A percentile compares a stretch with the other conserved stretches of the same genome.
phyloP scores from a whole-genome alignment of 805 yeast species.

The Cyberlindnera japonica region DNA sequence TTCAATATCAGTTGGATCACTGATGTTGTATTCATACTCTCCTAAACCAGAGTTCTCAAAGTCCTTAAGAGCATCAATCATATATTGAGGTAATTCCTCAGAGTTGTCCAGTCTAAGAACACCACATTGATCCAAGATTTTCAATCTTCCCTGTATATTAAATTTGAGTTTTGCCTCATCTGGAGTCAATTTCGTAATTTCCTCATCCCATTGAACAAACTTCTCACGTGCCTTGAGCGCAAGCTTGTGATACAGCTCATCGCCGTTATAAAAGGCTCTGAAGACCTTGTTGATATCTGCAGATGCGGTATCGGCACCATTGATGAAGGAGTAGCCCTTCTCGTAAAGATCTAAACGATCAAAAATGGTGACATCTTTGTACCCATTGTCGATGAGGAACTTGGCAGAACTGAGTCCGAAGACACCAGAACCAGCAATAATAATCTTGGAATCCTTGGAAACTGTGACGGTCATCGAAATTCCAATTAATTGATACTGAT shows the following conservation, averaged over 20 bases:
- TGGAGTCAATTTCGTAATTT: slow-evolving; percentile 2
- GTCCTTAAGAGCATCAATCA: slow-evolving; percentile 9
- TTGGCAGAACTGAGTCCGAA: slow-evolving; percentile 47
- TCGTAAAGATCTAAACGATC: slow-evolving; percentile 33
- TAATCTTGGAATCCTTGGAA: slow-evolving; percentile 24
- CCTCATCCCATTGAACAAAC: slow-evolving; percentile 18
- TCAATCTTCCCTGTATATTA: slow-evolving; percentile 12
- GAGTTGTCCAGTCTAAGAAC: slow-evolving; percentile 12
- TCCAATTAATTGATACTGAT: no score
- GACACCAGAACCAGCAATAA: slow-evolving; percentile 48
- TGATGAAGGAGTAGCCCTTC: slow-evolving; percentile 29
- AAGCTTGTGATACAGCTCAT: slow-evolving; percentile 31
- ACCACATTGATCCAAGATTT: slow-evolving; percentile 18
- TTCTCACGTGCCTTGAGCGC: slow-evolving; percentile 20
- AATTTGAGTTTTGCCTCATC: slow-evolving; percentile 15
- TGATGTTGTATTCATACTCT: slow-evolving; percentile 25
- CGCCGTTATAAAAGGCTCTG: slow-evolving; percentile 36
- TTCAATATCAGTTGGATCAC: slow-evolving; percentile 27
- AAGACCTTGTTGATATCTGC: slow-evolving; percentile 39
- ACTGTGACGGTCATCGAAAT: not conserved
- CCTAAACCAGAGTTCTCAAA: slow-evolving; percentile 14
- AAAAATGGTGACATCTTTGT: slow-evolving; percentile 35
- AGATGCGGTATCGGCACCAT: slow-evolving; percentile 41
- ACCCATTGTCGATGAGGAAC: slow-evolving; percentile 36
- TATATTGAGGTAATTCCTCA: slow-evolving; percentile 7